Base-by-base conservation (phyloP, 192 early-diverging fungal genomes). In the Chytriomyces sp. region DNA sequence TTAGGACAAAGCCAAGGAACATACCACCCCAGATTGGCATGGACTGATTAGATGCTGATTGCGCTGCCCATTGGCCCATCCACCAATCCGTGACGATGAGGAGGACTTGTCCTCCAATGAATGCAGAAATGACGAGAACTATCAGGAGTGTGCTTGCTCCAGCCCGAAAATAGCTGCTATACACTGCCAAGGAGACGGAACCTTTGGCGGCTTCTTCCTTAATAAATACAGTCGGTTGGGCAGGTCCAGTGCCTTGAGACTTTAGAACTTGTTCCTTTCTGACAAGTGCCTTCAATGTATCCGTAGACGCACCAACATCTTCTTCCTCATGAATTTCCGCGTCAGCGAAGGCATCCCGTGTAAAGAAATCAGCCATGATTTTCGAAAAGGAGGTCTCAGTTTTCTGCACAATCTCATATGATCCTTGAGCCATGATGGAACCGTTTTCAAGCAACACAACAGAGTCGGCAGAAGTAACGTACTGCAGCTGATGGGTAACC, bases 21-120 rank as follows among this genome's bases (percentile, higher is more conserved):
- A 86, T 38, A 30, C 63, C 56, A 0, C 82, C 75, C 59, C 85
- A 81, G n/a, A 67, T 70, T 1, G 77, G 59, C 0, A 66, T 41
- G 2, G 57, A 17, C 57, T 90, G 87, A n/a, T 81, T 80, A 10
- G 59, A 69, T 0, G 64, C 40, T 17, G 71, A 37, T 14, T 58
- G 41, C 4, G 56, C 33, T 8, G 90, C 73, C 90, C 90, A 91
- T 0, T 70, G 74, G 5, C 89, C 78, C 37, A 91, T 57, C 80
- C 83, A 91, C 70, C 80, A 86, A 75, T 90, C 86, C 0, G 81
- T 78, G 5, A 70, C 69, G 49, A 83, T 71, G n/a, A 71, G 55
- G 1, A 78, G 28, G 17, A 58, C 70, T 68, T 86, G 70, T 32
- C 85, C 82, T 6, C 77, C 5, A 10, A 82, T 33, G 8, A 84